Base-by-base conservation (phyloP, 768 basidiomycete genomes). In the Tulasnella calospora region DNA sequence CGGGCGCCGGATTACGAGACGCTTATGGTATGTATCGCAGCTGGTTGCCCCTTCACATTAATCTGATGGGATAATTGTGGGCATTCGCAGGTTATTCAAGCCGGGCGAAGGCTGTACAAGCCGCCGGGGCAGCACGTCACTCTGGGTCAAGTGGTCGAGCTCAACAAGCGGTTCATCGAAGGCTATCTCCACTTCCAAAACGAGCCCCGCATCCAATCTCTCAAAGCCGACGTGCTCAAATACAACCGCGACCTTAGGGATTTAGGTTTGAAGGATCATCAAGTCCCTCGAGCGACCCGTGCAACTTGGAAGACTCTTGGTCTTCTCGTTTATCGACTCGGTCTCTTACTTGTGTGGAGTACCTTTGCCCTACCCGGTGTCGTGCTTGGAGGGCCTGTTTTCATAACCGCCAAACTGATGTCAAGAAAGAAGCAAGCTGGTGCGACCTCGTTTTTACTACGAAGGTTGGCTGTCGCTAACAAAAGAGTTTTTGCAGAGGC, bases 1-100 rank as follows among this genome's bases (percentile, higher is more conserved):
- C 88, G 96, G 78, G 95, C 96, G 23, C 96, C 97, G 2, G 98
- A 99, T 83, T 99, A 94, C 83, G 98, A 99, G 81, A 99, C 97
- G 1, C 88, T 99, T 73, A 98, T 99, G 95, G 98, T 94, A 81
- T 30, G 61, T 35, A 30, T 15, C n/a, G 40, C 40, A 5, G 57
- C 57, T 30, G 40, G 40, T 30, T 27, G 23, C 75, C 55, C 21
- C 36, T 8, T 67, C 23, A 47, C 78, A 38, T 71, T 38, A 47
- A 51, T 76, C 70, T 36, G 67, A 17, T 33, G 9, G 80, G 44
- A 21, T 76, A 69, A 46, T 78, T 78, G 61, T 76, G 74, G 79
- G 78, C 78, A 46, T 75, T 78, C 73, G 13, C 75, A 98, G 96
- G 89, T 98, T 78, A 95, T 98, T 77, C 97, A 99, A 89, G 97